A percentile compares a stretch with the other conserved stretches of the same genome.
phyloP scores from a whole-genome alignment of 176 grass and related monocot genomes.

The Oryza brachyantha region DNA sequence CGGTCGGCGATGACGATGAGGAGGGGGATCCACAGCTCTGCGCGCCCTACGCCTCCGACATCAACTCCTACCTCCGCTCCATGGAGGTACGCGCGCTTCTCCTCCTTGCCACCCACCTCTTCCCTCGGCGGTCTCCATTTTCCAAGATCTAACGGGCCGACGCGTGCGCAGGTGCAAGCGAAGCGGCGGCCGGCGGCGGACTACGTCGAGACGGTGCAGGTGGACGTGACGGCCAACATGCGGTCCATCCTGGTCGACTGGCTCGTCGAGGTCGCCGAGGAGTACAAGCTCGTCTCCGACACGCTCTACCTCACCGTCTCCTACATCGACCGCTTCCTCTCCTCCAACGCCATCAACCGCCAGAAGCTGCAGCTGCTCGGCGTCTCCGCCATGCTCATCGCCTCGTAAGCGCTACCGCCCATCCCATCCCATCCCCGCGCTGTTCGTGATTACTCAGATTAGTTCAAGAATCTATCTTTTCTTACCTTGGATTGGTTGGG shows the following conservation, averaged over 20 bases:
- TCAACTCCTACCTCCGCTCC: conserved; percentile 72
- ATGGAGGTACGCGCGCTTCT: conserved; percentile 48
- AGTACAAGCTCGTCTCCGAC: conserved; percentile 65
- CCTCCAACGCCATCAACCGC: conserved; percentile 30
- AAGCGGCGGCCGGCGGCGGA: conserved; percentile 39
- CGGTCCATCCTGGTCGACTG: conserved; percentile 74
- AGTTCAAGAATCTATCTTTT: background rate
- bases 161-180: conserved; percentile 17
- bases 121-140: background rate
- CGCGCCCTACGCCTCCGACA: conserved; percentile 59
- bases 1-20: background rate
- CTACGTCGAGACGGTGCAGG: conserved; percentile 58
- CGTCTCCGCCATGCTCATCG: conserved; percentile 68
- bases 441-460: background rate
- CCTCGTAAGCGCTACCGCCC: conserved; percentile 47
- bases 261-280: conserved; percentile 73
- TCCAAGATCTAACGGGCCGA: background rate
- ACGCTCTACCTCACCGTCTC: conserved; percentile 70
- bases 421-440: background rate
- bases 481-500: background rate
- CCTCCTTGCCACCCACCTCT: background rate
- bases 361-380: conserved; percentile 63
- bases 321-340: conserved; percentile 66
- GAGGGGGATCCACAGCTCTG: conserved; percentile 43
- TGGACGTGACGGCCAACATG: conserved; percentile 56